These are phyloP conservation scores for Tylopilus vinaceipallidus DNA, from an alignment of 768 basidiomycete genomes.

Conservation along the genomic window DNA sequence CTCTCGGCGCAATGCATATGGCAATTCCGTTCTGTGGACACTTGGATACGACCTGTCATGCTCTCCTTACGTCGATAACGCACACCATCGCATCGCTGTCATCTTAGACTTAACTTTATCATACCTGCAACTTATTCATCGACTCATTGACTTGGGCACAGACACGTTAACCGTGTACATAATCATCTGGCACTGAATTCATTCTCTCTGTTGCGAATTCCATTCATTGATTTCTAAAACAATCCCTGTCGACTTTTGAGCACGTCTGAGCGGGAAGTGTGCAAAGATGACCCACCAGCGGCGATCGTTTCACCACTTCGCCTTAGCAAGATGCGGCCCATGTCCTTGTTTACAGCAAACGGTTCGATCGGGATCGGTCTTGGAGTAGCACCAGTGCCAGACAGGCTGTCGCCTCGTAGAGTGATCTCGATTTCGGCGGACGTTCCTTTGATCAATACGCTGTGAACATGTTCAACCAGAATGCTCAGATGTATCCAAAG, in stretches of 20 bases:
- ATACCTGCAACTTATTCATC: constrained; percentile 13
- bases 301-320: constrained; percentile 92
- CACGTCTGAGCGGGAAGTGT: not conserved
- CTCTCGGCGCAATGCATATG: not conserved
- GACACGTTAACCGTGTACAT: constrained; percentile 22
- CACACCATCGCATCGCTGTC: constrained; percentile 9
- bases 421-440: constrained; percentile 88
- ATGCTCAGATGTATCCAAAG: not conserved
- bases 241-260: constrained; percentile 40
- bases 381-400: constrained; percentile 42
- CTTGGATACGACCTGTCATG: constrained; percentile 19
- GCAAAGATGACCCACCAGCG: constrained; percentile 54
- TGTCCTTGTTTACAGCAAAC: constrained; percentile 87
- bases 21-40: not conserved
- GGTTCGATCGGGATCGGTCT: constrained; percentile 83
- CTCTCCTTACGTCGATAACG: constrained; percentile 13
- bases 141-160: not conserved
- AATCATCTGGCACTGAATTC: constrained; percentile 1
- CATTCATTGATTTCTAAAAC: constrained; percentile 39
- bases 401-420: constrained; percentile 55
- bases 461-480: constrained; percentile 29
- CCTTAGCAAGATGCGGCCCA: constrained; percentile 89
- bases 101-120: constrained; percentile 21
- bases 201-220: constrained; percentile 6
- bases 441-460: constrained; percentile 79